Conservation (phyloP, 2,329 filamentous ascomycete genomes). For the Aspergillus ochraceoroseus region DNA sequence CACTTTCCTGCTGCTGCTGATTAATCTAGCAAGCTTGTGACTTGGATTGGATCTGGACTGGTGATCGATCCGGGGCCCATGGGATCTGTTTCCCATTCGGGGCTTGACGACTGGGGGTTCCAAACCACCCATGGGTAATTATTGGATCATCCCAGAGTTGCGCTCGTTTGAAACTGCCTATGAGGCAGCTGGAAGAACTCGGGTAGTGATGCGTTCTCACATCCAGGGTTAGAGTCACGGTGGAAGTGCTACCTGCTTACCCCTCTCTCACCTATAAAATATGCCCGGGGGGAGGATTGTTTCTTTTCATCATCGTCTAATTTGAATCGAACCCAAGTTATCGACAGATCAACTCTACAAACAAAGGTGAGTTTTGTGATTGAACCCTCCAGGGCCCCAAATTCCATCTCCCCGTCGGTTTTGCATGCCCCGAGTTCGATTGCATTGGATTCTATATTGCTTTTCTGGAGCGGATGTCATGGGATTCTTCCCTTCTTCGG, state of each 20-base stretch:
- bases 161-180: background rate
- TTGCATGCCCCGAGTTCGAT: too few species aligned
- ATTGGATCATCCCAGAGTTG: slow-evolving; percentile 13
- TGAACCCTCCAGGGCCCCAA: too few species aligned
- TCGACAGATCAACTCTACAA: too few species aligned
- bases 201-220: slow-evolving; percentile 11
- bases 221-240: slow-evolving; percentile 14
- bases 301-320: too few species aligned
- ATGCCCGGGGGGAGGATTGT: background rate
- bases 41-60: slow-evolving; percentile 3
- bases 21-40: slow-evolving; percentile 6
- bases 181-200: too few species aligned
- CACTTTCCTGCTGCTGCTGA: slow-evolving; percentile 4
- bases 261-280: slow-evolving; percentile 15
- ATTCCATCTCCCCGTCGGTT: too few species aligned
- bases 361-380: too few species aligned
- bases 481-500: too few species aligned
- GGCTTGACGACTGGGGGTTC: background rate
- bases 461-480: too few species aligned
- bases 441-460: too few species aligned
- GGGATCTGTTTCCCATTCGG: slow-evolving; percentile 12
- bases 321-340: too few species aligned
- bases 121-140: slow-evolving; percentile 5
- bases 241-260: slow-evolving; percentile 8
- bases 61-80: slow-evolving; percentile 4